These are phyloP conservation scores for Aristolochia californica DNA, from an alignment of 164 flowering plant species.

Conservation along the genomic window DNA sequence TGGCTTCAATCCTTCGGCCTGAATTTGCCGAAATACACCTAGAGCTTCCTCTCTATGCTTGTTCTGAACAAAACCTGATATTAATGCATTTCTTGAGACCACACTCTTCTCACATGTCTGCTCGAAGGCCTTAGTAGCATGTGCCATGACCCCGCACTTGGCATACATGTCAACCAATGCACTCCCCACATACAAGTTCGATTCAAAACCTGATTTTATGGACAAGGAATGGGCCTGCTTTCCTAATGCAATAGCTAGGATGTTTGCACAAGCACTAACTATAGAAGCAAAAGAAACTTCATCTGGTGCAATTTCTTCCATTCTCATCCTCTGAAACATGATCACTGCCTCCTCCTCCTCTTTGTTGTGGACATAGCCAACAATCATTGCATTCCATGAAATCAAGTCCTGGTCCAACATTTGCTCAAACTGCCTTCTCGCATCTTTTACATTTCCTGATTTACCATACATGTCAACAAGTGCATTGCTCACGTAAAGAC, in stretches of 20 bases:
- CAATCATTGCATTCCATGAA: slow-evolving; percentile 92
- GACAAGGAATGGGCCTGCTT: slow-evolving; percentile 53
- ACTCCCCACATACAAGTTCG: slow-evolving; percentile 61
- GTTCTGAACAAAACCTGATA: slow-evolving; percentile 52
- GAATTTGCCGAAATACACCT: slow-evolving; percentile 35
- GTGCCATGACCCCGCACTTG: slow-evolving; percentile 51
- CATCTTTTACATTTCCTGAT: slow-evolving; percentile 50
- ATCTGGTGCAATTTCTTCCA: slow-evolving; percentile 47
- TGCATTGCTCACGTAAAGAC: slow-evolving; percentile 74
- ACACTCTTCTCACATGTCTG: slow-evolving; percentile 50
- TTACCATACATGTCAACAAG: slow-evolving; percentile 91
- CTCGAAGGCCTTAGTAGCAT: slow-evolving; percentile 34
- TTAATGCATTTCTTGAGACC: slow-evolving; percentile 67
- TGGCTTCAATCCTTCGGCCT: slow-evolving; percentile 40
- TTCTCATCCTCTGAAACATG: slow-evolving; percentile 52
- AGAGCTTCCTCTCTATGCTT: slow-evolving; percentile 41
- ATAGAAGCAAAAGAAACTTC: slow-evolving; percentile 69
- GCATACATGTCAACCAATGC: slow-evolving; percentile 84
- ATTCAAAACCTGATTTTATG: slow-evolving; percentile 53
- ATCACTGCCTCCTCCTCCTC: slow-evolving; percentile 51
- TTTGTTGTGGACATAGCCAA: slow-evolving; percentile 65
- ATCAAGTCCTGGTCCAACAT: slow-evolving; percentile 48
- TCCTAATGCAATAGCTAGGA: slow-evolving; percentile 42
- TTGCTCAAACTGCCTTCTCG: slow-evolving; percentile 55
- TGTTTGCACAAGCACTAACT: slow-evolving; percentile 68